These are phyloP conservation scores for Prunus dulcis DNA, from an alignment of 306 rosid genomes.

Conservation along the genomic window DNA sequence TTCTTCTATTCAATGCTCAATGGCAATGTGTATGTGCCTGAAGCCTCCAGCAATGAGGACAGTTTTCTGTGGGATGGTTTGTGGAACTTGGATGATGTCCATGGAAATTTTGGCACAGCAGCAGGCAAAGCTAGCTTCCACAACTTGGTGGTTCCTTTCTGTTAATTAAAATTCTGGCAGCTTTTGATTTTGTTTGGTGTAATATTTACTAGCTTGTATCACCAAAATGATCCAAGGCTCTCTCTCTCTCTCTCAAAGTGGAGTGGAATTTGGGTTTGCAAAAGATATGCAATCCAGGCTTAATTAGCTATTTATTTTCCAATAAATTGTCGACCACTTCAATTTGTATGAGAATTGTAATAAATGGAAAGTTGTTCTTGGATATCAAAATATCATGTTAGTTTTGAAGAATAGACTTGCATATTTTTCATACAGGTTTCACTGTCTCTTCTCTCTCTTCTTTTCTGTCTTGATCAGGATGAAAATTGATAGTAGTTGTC, in stretches of 20 bases:
- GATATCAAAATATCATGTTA: not conserved
- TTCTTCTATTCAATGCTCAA: slow-evolving; percentile 41
- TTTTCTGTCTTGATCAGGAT: not conserved
- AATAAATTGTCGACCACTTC: slow-evolving; percentile 23
- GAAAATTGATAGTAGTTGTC: too few species aligned
- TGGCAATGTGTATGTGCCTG: slow-evolving; percentile 33
- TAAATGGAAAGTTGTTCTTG: not conserved
- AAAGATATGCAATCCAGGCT: slow-evolving; percentile 21
- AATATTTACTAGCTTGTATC: not conserved
- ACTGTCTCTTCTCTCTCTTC: not conserved
- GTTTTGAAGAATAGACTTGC: not conserved
- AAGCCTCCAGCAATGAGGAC: slow-evolving; percentile 40
- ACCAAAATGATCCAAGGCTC: not conserved
- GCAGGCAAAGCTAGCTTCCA: slow-evolving; percentile 41
- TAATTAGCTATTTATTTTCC: not conserved
- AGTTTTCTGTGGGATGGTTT: slow-evolving; percentile 53
- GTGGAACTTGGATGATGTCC: slow-evolving; percentile 75
- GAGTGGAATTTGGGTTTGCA: slow-evolving; percentile 33
- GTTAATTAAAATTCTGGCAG: slow-evolving; percentile 12
- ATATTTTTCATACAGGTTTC: not conserved
- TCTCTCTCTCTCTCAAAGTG: slow-evolving; percentile 5
- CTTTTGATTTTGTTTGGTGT: not conserved
- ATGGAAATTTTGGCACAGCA: slow-evolving; percentile 40
- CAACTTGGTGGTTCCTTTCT: slow-evolving; percentile 63
- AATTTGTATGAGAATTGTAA: slow-evolving; percentile 7